These are phyloP conservation scores for Globisporangium nunn DNA, from an alignment of 352 stramenopile genomes.

Conservation along the genomic window DNA sequence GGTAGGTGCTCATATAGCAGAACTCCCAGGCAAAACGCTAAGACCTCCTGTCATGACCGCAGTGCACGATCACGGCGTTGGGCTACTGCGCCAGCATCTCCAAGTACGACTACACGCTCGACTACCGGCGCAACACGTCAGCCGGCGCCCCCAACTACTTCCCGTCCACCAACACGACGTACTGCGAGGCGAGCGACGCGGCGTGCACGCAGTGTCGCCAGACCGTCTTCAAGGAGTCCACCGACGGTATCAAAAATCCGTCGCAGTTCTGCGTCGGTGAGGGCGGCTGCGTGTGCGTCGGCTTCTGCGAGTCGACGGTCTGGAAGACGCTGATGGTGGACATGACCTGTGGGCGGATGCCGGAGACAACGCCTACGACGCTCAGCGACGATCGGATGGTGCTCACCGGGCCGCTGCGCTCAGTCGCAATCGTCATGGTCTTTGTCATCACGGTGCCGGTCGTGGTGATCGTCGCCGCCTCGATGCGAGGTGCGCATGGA, in stretches of 20 bases:
- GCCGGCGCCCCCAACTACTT: constrained; percentile 35
- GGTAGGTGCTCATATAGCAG: not conserved
- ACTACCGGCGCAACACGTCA: constrained; percentile 30
- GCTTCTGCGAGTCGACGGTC: constrained; percentile 26
- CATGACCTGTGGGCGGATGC: constrained; percentile 14
- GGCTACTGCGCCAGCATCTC: constrained; percentile 51
- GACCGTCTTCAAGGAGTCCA: constrained; percentile 20
- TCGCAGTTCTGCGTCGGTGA: constrained; percentile 7
- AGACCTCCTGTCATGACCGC: constrained; percentile 2
- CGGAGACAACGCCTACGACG: constrained; percentile 6
- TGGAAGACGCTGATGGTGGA: constrained; percentile 18
- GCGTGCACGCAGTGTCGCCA: constrained; percentile 12
- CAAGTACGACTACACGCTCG: constrained; percentile 27
- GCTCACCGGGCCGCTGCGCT: constrained; percentile 5
- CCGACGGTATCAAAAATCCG: constrained; percentile 19
- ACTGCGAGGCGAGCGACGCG: constrained; percentile 32
- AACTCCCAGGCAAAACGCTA: too few relatives aligned
- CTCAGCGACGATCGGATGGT: not conserved
- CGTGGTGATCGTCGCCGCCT: constrained; percentile 6
- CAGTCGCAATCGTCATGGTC: constrained; percentile 6
- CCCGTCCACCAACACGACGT: constrained; percentile 52
- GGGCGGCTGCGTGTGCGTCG: constrained; percentile 30
- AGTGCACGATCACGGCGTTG: constrained; percentile 44
- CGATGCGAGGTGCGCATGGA: not conserved
- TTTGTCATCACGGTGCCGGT: constrained; percentile 9